Evolutionary conservation across 257 asterid species (phyloP), one percentile per base, ranked within the genome.

Genomic region (Thymus quinquecostatus): DNA sequence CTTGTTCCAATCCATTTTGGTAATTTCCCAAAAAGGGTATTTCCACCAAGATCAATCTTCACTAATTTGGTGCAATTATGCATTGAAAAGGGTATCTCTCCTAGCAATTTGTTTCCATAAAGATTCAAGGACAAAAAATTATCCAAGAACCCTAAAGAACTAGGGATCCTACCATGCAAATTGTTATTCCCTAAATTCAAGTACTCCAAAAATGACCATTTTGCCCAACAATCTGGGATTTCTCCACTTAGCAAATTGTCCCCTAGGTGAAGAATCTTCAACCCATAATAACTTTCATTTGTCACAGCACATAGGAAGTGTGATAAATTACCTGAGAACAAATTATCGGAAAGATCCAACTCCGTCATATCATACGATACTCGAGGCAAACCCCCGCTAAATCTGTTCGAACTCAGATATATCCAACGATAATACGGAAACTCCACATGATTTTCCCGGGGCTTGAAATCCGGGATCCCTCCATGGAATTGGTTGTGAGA

Each of bases 181-280:
- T 63, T 74, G 58, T 84, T 84, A 10, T 76, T 70, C 32, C 56
- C 75, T 49, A 84, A 4, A 64, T 79, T 74, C 30, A 84, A 30
- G 5, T 51, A 58, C 5, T 0, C 0, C 40, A 79, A 59, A 1
- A 6, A 11, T 0, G 80, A 64, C 79, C 84, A 78, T 13, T 58
- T 73, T 78, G 70, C 67, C 78, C 66, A 83, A 33, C 86, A 81
- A 57, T 78, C 72, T 1, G 84, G 88, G 29, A 81, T n/a, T 41
- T 73, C 64, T 54, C 78, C 78, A 2, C 44, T 56, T 13, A 78
- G 48, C 29, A 3, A 65, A 70, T 84, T 84, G 14, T 70, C 58
- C 3, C 71, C 81, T 2, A 81, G 73, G 59, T 66, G 68, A 58
- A 84, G 84, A 51, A 51, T 32, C 29, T 9, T 0, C n/a, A 73